phyloP scores from a whole-genome alignment of 1,139 yeast species.

The Eremothecium gossypii region DNA sequence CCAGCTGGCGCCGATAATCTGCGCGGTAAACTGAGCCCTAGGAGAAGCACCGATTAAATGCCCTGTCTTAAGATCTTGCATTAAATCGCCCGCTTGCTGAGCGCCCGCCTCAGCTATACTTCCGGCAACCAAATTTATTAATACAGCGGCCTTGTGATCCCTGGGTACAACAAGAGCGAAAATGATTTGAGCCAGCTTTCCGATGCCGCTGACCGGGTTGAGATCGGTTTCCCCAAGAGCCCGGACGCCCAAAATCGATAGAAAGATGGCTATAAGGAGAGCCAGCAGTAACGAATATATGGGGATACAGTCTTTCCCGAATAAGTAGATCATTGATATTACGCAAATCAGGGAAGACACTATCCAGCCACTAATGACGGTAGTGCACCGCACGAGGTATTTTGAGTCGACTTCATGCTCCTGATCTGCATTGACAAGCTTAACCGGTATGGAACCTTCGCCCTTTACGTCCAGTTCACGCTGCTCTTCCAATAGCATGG shows the following conservation, averaged over 20 bases:
- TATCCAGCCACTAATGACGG: constrained; percentile 53
- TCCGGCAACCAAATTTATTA: constrained; percentile 85
- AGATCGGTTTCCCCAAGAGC: constrained; percentile 95
- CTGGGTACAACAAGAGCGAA: constrained; percentile 78
- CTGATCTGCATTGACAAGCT: constrained; percentile 23
- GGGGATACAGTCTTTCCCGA: constrained; percentile 58
- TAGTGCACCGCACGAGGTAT: constrained; percentile 42
- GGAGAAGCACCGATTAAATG: constrained; percentile 89
- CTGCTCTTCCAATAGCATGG: constrained; percentile 29
- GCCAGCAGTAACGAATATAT: constrained; percentile 61
- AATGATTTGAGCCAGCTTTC: constrained; percentile 80
- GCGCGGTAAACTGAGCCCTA: constrained; percentile 83
- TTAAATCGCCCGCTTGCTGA: constrained; percentile 95
- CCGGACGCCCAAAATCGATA: constrained; percentile 80
- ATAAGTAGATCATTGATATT: constrained; percentile 52
- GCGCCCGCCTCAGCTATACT: constrained; percentile 99
- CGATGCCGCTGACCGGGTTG: constrained; percentile 95
- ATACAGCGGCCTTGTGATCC: constrained; percentile 66
- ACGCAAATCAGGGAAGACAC: constrained; percentile 61
- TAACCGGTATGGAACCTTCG: constrained; percentile 16
- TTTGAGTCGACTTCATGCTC: constrained; percentile 36
- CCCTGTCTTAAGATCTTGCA: constrained; percentile 96
- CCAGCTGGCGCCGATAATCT: constrained; percentile 76
- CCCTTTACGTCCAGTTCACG: constrained; percentile 17
- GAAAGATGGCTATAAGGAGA: constrained; percentile 60